These are phyloP conservation scores for Eucalyptus erythrocorys DNA, from an alignment of 345 rosid species.

Conservation along the genomic window DNA sequence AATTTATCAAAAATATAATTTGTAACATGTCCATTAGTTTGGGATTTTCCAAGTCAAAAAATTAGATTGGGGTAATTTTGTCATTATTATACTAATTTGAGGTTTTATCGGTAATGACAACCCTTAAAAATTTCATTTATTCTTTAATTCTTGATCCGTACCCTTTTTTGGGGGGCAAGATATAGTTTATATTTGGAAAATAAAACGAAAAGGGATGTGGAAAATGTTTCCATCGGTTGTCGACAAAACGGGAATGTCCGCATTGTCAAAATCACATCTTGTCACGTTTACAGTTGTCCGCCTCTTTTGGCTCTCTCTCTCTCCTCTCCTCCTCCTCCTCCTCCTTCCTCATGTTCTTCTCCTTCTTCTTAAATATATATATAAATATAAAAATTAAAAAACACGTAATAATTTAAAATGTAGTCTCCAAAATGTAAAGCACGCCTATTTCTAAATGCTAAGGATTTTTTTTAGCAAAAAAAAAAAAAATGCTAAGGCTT, in stretches of 20 bases:
- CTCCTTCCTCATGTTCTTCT: rapidly evolving
- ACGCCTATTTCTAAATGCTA: background rate
- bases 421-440: background rate
- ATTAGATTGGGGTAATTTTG: background rate
- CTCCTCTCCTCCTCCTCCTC: too few relatives aligned
- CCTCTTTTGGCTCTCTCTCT: background rate
- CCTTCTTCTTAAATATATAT: background rate
- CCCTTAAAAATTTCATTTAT: too few relatives aligned
- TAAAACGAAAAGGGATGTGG: background rate
- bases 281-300: background rate
- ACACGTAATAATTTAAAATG: background rate
- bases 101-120: background rate
- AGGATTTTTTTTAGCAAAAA: background rate
- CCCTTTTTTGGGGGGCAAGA: background rate
- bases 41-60: rapidly evolving
- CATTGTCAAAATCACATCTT: background rate
- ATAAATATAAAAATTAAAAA: background rate
- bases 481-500: background rate
- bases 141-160: background rate
- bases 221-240: background rate
- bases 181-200: background rate
- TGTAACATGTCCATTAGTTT: background rate
- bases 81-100: background rate
- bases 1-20: too few relatives aligned
- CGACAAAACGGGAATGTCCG: background rate